These are phyloP conservation scores for Epichloe sp. DNA, from an alignment of 2,329 filamentous ascomycete species.

Conservation along the genomic window DNA sequence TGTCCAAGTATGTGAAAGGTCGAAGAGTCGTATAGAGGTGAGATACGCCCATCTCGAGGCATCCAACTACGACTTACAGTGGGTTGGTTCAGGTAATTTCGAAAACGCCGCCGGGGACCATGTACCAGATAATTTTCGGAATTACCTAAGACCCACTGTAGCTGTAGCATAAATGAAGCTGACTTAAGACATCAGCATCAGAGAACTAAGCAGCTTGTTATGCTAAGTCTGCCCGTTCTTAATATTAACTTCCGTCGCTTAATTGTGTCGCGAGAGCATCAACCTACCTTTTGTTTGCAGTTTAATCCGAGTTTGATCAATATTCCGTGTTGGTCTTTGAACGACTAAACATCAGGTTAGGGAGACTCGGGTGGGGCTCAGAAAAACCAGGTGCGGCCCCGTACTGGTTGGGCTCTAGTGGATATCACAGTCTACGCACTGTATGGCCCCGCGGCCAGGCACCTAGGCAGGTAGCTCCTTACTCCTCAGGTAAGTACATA, in stretches of 20 bases:
- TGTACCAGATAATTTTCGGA: no score
- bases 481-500: no score
- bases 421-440: not conserved
- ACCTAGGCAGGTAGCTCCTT: not conserved
- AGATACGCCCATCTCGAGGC: slow-evolving; percentile 42
- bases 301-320: not conserved
- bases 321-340: not conserved
- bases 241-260: no score
- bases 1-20: slow-evolving; percentile 32
- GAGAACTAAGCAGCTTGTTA: not conserved
- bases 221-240: not conserved
- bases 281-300: not conserved
- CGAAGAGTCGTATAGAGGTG: slow-evolving; percentile 39
- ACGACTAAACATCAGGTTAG: no score
- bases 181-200: no score
- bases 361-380: no score
- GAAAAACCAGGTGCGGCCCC: no score
- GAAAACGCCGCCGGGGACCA: no score
- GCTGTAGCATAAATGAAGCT: not conserved
- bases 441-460: not conserved
- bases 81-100: no score
- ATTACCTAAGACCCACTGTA: no score
- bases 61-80: not conserved
- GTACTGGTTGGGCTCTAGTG: no score
- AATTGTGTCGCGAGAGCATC: not conserved